Percentiles rank a stretch among this genome's conserved stretches.
phyloP scores from a whole-genome alignment of 169 alveolate species.

The Eimeria falciformis region DNA sequence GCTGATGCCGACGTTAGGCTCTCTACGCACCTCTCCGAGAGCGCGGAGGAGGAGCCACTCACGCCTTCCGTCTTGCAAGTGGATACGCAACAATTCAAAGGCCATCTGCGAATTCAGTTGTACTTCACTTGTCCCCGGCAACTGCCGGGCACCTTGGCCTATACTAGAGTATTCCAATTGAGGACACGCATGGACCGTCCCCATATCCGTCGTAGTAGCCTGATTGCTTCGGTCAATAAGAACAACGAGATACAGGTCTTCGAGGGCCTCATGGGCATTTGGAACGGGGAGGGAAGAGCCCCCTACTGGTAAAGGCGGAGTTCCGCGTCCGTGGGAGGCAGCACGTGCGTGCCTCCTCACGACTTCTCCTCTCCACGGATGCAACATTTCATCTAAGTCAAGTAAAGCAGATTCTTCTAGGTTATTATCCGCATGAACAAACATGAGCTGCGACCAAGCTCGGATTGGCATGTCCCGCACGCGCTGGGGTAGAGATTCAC shows the following conservation, averaged over 20 bases:
- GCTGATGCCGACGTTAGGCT: background rate
- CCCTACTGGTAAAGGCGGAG: slow-evolving; percentile 42
- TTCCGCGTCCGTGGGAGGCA: slow-evolving; percentile 62
- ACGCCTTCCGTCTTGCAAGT: slow-evolving; percentile 71
- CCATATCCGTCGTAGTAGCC: slow-evolving; percentile 46
- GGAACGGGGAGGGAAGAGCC: slow-evolving; percentile 30
- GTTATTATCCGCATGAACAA: slow-evolving; percentile 85
- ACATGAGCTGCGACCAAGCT: slow-evolving; percentile 81
- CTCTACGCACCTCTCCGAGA: slow-evolving; percentile 79
- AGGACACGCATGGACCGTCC: slow-evolving; percentile 73
- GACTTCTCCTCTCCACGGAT: slow-evolving; percentile 77
- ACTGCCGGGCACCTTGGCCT: slow-evolving; percentile 71
- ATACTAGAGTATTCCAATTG: slow-evolving; percentile 51
- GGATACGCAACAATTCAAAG: slow-evolving; percentile 78
- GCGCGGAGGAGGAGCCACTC: slow-evolving; percentile 83
- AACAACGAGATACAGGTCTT: slow-evolving; percentile 81
- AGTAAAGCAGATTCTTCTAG: slow-evolving; percentile 82
- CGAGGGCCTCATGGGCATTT: slow-evolving; percentile 76
- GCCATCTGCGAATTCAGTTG: slow-evolving; percentile 79
- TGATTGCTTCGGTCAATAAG: slow-evolving; percentile 79
- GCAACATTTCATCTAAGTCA: slow-evolving; percentile 82
- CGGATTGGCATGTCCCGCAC: slow-evolving; percentile 52
- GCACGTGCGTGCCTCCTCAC: slow-evolving; percentile 55
- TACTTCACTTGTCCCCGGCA: slow-evolving; percentile 53
- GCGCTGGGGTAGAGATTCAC: slow-evolving; percentile 44